Conservation (phyloP, 148 eudicot genomes). For the Cornus controversa region DNA sequence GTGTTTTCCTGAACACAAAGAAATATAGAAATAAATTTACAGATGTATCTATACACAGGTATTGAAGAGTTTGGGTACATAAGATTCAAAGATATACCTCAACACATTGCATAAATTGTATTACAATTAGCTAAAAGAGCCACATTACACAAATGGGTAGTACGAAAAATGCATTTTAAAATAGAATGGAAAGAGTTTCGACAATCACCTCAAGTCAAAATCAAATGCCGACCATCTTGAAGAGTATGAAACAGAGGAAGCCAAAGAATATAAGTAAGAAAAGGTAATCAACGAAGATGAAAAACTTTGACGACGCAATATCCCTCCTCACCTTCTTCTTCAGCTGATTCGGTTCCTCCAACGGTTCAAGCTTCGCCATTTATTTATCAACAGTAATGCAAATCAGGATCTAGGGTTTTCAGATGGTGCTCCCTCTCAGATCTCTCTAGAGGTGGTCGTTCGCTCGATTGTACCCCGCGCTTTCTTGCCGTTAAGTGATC, state of each 20-base stretch:
- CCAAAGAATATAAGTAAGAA: slow-evolving; percentile 54
- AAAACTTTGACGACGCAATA: slow-evolving; percentile 45
- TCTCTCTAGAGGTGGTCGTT: no score
- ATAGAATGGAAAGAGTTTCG: neutral
- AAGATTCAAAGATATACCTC: neutral
- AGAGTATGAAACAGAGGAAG: slow-evolving; percentile 53
- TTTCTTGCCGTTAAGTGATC: no score
- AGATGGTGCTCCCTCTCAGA: neutral
- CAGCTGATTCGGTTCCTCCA: slow-evolving; percentile 23
- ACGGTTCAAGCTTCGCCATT: slow-evolving; percentile 48
- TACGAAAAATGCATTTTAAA: neutral
- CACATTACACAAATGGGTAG: neutral
- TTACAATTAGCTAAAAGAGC: neutral
- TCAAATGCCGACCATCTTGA: slow-evolving; percentile 26
- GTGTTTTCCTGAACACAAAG: neutral
- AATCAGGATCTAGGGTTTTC: slow-evolving; percentile 7
- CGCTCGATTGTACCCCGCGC: neutral
- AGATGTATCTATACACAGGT: neutral
- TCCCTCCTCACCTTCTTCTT: slow-evolving; percentile 30
- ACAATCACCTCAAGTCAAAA: slow-evolving; percentile 1
- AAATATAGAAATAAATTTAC: no score
- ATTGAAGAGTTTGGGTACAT: neutral
- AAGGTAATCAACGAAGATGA: slow-evolving; percentile 53
- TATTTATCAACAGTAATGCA: neutral
- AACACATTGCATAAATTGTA: neutral